These are phyloP conservation scores for Jaltomata sinuosa DNA, from an alignment of 257 asterid species.

Conservation along the genomic window DNA sequence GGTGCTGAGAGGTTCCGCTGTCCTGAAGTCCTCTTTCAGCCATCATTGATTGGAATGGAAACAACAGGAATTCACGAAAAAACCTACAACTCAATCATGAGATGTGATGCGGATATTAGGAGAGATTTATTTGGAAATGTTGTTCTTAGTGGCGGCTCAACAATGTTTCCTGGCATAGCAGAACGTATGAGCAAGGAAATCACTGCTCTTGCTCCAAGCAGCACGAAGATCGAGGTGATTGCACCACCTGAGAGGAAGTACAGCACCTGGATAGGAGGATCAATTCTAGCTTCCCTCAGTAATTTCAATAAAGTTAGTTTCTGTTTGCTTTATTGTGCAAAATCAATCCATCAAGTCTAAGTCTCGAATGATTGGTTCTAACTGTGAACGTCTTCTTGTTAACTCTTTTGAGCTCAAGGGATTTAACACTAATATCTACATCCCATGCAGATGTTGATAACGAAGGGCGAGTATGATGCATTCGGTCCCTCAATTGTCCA, in stretches of 20 bases:
- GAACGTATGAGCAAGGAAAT: not conserved
- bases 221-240: not conserved
- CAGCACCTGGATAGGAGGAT: not conserved
- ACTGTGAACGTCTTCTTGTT: not conserved
- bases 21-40: conserved; percentile 6
- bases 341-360: not conserved
- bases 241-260: not conserved
- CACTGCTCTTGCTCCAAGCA: not conserved
- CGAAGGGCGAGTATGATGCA: not conserved
- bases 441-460: not conserved
- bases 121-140: not conserved
- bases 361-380: not conserved
- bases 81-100: not conserved
- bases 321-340: not conserved
- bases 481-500: not conserved
- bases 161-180: not conserved
- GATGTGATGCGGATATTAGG: not conserved
- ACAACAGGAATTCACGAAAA: not conserved
- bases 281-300: not conserved
- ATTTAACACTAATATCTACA: not conserved
- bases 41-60: not conserved
- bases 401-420: not conserved
- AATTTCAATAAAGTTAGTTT: not conserved
- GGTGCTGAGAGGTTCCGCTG: conserved; percentile 1
- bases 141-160: not conserved